Evolutionary conservation across 2,329 filamentous ascomycete genomes (phyloP).

Genomic region (Phyllosticta paracitricarpa): DNA sequence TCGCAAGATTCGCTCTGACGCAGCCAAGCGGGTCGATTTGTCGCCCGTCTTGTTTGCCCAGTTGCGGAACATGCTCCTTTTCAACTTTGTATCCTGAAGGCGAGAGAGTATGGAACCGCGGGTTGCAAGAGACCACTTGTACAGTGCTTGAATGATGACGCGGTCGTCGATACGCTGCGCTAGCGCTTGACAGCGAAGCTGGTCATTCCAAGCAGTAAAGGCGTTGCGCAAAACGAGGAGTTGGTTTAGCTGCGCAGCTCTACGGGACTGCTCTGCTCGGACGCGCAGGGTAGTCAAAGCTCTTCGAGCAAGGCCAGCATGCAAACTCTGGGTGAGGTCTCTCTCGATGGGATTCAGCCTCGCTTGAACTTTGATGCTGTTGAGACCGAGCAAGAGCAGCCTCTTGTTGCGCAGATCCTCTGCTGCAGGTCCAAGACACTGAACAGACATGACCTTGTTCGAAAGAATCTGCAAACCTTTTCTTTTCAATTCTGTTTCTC

Average conservation of each 20-base stretch:
- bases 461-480: slow-evolving; percentile 19
- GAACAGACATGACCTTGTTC: slow-evolving; percentile 2
- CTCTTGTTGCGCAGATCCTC: slow-evolving; percentile 22
- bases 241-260: slow-evolving; percentile 42
- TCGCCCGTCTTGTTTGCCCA: slow-evolving; percentile 22
- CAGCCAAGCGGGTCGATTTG: slow-evolving; percentile 19
- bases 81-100: slow-evolving; percentile 23
- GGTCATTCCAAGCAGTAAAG: slow-evolving; percentile 54
- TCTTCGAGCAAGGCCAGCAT: slow-evolving; percentile 26
- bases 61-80: slow-evolving; percentile 17
- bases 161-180: slow-evolving; percentile 45
- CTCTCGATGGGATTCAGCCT: slow-evolving; percentile 20
- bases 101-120: slow-evolving; percentile 31
- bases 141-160: slow-evolving; percentile 45
- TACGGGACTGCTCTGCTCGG: slow-evolving; percentile 29
- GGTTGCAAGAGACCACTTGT: slow-evolving; percentile 50
- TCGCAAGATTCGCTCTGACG: slow-evolving; percentile 22
- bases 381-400: slow-evolving; percentile 18
- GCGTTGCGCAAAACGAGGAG: slow-evolving; percentile 46
- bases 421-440: slow-evolving; percentile 25
- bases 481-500: slow-evolving; percentile 18
- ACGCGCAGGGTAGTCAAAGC: slow-evolving; percentile 41
- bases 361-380: neutral
- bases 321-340: slow-evolving; percentile 27
- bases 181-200: slow-evolving; percentile 44